Base-by-base conservation (phyloP, 441 rosid species). In the Corymbia calophylla region DNA sequence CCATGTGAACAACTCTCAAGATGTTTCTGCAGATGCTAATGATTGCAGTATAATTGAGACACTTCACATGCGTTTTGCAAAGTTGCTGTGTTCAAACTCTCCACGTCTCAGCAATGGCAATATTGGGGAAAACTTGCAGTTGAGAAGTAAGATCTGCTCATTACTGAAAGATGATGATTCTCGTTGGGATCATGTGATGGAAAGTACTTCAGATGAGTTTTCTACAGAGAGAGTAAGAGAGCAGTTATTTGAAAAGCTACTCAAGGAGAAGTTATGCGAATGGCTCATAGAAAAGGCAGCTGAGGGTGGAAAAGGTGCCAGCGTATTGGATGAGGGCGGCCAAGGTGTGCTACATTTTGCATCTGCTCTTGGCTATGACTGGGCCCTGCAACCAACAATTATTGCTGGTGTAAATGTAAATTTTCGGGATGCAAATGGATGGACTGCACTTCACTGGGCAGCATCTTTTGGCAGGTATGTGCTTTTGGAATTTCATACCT, bases 371-470 rank as follows among this genome's bases (percentile, higher is more conserved):
- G 99, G 97, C 86, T 97, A 96, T 93, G 97, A 97, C 89, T 97
- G 99, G 99, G 99, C 98, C 87, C 92, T 96, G 77, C 96, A 95
- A 90, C 99, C 99, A 51, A 97, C 96, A 17, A 90, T 95, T 87
- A 87, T 93, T 84, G 95, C 98, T 5, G 99, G 99, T 90, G 99
- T 97, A 87, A 97, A 93, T 90, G 95, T 96, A 90, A 95, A 97
- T 91, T 97, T 97, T 90, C 97, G 99, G 11, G 99, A 97, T 89
- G 93, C 91, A 32, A 96, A 96, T 92, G 99, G 99, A 54, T 97
- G 99, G 99, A 97, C 99, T 58, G 99, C 98, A 89, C 99, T 97
- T 92, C 99, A 97, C 87, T 97, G 99, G 99, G 99, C 99, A 64
- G 99, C 99, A 88, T 95, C 90, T 92, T 94, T 90, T 91, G 99